Evolutionary conservation across 2,329 filamentous ascomycete species (phyloP).

Genomic region (Parascedosporium putredinis): DNA sequence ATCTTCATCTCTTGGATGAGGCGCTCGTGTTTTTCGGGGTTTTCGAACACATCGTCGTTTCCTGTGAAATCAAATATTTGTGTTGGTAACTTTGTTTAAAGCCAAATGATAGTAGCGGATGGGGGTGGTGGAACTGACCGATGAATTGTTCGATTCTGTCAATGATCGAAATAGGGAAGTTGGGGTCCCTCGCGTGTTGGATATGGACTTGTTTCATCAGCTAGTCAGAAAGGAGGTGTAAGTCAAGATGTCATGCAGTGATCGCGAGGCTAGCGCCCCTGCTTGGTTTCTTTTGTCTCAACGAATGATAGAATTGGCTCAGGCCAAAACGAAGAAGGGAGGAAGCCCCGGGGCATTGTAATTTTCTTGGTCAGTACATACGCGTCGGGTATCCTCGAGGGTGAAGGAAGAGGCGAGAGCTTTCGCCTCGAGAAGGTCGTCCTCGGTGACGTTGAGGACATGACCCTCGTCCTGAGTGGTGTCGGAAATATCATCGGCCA

Average conservation of each 20-base stretch:
- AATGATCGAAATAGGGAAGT: constrained; percentile 25
- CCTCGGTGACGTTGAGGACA: constrained; percentile 26
- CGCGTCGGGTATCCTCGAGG: constrained; percentile 22
- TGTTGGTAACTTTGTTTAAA: not conserved
- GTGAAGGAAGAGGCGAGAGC: constrained; percentile 24
- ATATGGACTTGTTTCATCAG: constrained; percentile 23
- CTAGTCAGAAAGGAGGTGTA: constrained; percentile 13
- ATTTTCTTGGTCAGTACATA: too few relatives aligned
- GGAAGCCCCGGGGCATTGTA: too few relatives aligned
- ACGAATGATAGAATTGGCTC: too few relatives aligned
- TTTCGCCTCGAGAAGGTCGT: constrained; percentile 33
- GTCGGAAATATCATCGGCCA: not conserved
- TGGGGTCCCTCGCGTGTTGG: constrained; percentile 26
- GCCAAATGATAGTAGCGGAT: not conserved
- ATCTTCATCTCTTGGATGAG: constrained; percentile 22
- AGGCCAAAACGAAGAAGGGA: too few relatives aligned
- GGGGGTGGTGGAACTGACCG: constrained; percentile 13
- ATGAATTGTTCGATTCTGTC: constrained; percentile 26
- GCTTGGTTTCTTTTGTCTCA: too few relatives aligned
- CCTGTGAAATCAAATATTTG: constrained; percentile 10
- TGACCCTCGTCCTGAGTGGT: constrained; percentile 1
- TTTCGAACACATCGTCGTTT: constrained; percentile 20
- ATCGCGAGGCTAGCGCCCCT: too few relatives aligned
- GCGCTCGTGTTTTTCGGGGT: constrained; percentile 24
- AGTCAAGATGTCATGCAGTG: not conserved